Conservation (phyloP, 2,329 filamentous ascomycete genomes). For the Colletotrichum agaves region DNA sequence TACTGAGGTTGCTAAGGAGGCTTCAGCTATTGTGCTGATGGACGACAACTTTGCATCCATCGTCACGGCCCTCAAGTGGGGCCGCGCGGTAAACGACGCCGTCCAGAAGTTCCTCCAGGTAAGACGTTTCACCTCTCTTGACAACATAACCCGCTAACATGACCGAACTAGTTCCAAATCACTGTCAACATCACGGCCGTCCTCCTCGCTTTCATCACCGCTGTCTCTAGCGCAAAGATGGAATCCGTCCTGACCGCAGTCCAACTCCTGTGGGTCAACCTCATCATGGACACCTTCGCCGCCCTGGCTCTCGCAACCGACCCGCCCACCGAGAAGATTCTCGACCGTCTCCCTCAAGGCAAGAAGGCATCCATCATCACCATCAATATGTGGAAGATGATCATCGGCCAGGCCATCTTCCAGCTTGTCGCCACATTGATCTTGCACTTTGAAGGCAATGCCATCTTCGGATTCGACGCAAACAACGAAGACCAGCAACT, state of each 20-base stretch:
- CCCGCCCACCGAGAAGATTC: slow-evolving; percentile 65
- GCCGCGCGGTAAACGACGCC: slow-evolving; percentile 74
- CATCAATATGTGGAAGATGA: slow-evolving; percentile 75
- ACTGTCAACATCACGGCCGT: slow-evolving; percentile 78
- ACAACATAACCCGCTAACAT: slow-evolving; percentile 21
- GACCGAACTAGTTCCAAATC: slow-evolving; percentile 64
- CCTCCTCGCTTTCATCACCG: slow-evolving; percentile 71
- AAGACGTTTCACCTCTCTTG: neutral
- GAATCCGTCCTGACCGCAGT: slow-evolving; percentile 72
- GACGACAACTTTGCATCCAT: slow-evolving; percentile 76
- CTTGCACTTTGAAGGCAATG: slow-evolving; percentile 69
- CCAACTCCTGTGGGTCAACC: slow-evolving; percentile 75
- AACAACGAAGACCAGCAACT: slow-evolving; percentile 51
- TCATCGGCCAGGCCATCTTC: slow-evolving; percentile 69
- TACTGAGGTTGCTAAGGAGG: slow-evolving; percentile 75
- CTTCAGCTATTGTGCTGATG: slow-evolving; percentile 74
- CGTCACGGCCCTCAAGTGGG: slow-evolving; percentile 75
- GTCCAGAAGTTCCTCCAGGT: slow-evolving; percentile 75
- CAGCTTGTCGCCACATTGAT: slow-evolving; percentile 69
- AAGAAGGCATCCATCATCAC: slow-evolving; percentile 81
- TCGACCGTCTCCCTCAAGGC: slow-evolving; percentile 62
- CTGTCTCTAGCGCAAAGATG: slow-evolving; percentile 65
- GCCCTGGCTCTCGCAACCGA: slow-evolving; percentile 74
- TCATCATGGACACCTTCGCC: slow-evolving; percentile 77
- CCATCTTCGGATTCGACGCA: slow-evolving; percentile 63